A percentile compares a stretch with the other conserved stretches of the same genome.
Evolutionary conservation across 2,329 filamentous ascomycete genomes (phyloP).

Genomic region (Calonectria montana): DNA sequence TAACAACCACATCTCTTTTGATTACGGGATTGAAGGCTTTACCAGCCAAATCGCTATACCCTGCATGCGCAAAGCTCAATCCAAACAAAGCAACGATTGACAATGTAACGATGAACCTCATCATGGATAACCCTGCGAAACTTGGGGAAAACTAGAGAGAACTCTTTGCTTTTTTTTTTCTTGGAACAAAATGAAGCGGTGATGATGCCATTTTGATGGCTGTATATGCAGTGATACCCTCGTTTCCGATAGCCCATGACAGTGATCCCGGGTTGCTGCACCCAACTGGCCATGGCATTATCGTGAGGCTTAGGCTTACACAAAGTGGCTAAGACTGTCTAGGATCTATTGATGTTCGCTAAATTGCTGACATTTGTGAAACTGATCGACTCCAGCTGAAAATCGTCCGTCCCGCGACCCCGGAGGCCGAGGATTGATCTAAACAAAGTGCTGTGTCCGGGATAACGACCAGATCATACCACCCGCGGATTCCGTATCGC

Average conservation of each 20-base stretch:
- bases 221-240: constrained; percentile 33
- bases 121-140: constrained; percentile 26
- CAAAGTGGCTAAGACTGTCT: constrained; percentile 16
- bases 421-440: constrained; percentile 19
- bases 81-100: constrained; percentile 28
- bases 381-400: neutral
- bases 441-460: neutral
- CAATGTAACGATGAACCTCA: constrained; percentile 34
- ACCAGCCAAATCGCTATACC: neutral
- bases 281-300: constrained; percentile 14
- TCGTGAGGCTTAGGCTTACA: constrained; percentile 1
- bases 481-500: constrained; percentile 19
- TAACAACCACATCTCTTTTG: constrained; percentile 29
- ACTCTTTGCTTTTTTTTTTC: neutral
- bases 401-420: neutral
- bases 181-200: constrained; percentile 14
- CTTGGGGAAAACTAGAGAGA: constrained; percentile 13
- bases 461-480: neutral
- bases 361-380: neutral
- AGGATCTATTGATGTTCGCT: neutral
- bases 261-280: neutral
- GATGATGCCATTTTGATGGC: constrained; percentile 32
- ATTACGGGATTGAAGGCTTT: constrained; percentile 6
- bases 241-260: constrained; percentile 2
- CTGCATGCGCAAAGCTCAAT: constrained; percentile 17